Evolutionary conservation across 331 rosid genomes (phyloP).

Genomic region (Pyrus hybrid): DNA sequence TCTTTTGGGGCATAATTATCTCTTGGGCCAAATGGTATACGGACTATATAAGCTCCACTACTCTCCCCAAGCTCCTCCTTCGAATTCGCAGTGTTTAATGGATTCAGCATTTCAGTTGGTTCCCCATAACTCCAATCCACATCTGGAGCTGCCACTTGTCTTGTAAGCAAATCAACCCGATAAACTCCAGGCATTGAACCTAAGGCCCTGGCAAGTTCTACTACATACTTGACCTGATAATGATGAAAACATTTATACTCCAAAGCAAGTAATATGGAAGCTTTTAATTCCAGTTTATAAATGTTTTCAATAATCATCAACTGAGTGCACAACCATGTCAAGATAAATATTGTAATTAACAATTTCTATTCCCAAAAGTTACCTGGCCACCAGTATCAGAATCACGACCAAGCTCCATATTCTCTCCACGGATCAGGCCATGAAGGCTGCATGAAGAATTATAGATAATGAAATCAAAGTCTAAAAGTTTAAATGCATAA

Average conservation of each 20-base stretch:
- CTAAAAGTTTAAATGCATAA: not conserved
- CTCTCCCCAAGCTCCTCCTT: slow-evolving; percentile 42
- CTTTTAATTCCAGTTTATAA: not conserved
- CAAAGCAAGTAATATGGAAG: not conserved
- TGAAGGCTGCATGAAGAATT: slow-evolving; percentile 38
- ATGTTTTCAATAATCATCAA: not conserved
- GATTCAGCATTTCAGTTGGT: slow-evolving; percentile 52
- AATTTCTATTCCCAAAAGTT: not conserved
- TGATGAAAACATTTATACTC: not conserved
- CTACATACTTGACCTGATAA: slow-evolving; percentile 51
- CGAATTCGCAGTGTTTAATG: slow-evolving; percentile 16
- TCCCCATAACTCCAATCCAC: slow-evolving; percentile 56
- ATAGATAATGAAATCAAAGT: slow-evolving; percentile 14
- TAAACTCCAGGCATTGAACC: slow-evolving; percentile 55
- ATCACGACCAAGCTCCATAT: slow-evolving; percentile 64
- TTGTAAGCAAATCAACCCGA: slow-evolving; percentile 49
- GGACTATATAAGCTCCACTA: slow-evolving; percentile 41
- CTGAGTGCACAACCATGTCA: not conserved
- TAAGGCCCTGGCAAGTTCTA: slow-evolving; percentile 53
- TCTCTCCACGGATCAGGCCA: slow-evolving; percentile 51
- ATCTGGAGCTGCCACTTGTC: slow-evolving; percentile 48
- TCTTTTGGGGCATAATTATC: slow-evolving; percentile 45
- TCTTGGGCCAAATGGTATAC: slow-evolving; percentile 54
- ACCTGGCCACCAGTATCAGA: slow-evolving; percentile 66
- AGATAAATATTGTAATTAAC: not conserved